These are phyloP conservation scores for Austropuccinia psidii DNA, from an alignment of 1,284 basidiomycete genomes.

Conservation along the genomic window DNA sequence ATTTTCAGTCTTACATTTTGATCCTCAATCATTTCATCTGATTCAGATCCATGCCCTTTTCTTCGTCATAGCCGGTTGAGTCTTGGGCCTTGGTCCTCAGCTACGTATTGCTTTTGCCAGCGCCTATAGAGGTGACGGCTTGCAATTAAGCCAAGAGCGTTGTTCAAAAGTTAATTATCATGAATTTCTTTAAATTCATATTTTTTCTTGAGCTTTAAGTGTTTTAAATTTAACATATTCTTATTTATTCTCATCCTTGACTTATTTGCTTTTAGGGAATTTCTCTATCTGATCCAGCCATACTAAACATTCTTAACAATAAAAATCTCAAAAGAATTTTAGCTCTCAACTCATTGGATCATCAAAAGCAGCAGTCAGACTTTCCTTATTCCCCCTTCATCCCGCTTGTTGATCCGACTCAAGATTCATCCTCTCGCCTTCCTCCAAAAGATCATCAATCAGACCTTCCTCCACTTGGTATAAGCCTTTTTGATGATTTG, in stretches of 20 bases:
- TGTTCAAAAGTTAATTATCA: conserved; percentile 8
- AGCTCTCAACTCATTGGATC: too few relatives aligned
- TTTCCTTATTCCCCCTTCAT: background rate
- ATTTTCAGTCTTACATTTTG: too few relatives aligned
- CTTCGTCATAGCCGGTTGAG: conserved; percentile 11
- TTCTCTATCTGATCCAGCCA: conserved; percentile 30
- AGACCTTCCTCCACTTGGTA: background rate
- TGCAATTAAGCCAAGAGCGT: conserved; percentile 9
- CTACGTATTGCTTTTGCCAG: conserved; percentile 16
- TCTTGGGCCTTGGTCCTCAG: conserved; percentile 3
- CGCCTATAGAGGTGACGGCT: conserved; percentile 28
- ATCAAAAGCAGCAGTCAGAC: too few relatives aligned
- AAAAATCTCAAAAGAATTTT: conserved; percentile 25
- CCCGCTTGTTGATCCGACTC: background rate
- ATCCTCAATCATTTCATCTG: too few relatives aligned
- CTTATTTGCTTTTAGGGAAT: too few relatives aligned
- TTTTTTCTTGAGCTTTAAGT: too few relatives aligned
- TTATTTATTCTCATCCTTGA: background rate
- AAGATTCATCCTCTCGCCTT: too few relatives aligned
- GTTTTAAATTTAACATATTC: background rate
- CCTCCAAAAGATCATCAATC: too few relatives aligned
- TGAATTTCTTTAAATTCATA: background rate
- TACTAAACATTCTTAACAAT: conserved; percentile 22
- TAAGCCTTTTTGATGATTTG: conserved; percentile 11
- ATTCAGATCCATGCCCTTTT: too few relatives aligned